Evolutionary conservation across 371 early-diverging fungal genomes (phyloP).

Genomic region (Circinella minor): DNA sequence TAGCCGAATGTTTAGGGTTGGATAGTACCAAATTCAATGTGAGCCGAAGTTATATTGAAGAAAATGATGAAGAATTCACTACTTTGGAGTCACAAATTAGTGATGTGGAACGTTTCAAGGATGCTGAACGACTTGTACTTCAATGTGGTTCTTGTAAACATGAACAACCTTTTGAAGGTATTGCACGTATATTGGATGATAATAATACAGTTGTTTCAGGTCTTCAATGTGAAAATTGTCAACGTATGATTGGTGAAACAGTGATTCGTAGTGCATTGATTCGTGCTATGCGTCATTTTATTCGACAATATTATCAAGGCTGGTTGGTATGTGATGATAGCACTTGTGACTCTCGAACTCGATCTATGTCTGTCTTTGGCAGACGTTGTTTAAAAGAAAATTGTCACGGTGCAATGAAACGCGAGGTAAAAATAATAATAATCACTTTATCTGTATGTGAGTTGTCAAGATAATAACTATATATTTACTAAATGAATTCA

Average conservation of each 20-base stretch:
- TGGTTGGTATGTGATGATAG: slow-evolving; percentile 82
- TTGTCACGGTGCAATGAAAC: slow-evolving; percentile 72
- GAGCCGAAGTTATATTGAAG: slow-evolving; percentile 15
- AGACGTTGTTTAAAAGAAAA: slow-evolving; percentile 67
- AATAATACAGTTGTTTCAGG: slow-evolving; percentile 29
- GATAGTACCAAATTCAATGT: slow-evolving; percentile 74
- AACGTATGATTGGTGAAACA: slow-evolving; percentile 31
- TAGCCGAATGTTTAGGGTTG: slow-evolving; percentile 85
- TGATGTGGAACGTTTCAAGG: slow-evolving; percentile 85
- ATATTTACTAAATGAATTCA: background rate
- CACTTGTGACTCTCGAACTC: slow-evolving; percentile 65
- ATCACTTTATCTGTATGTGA: background rate
- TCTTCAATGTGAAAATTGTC: slow-evolving; percentile 69
- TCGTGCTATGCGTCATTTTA: slow-evolving; percentile 63
- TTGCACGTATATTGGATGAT: slow-evolving; percentile 42
- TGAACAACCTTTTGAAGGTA: slow-evolving; percentile 56
- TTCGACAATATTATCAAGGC: slow-evolving; percentile 73
- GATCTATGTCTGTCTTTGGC: slow-evolving; percentile 76
- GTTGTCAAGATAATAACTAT: background rate
- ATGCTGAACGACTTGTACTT: slow-evolving; percentile 62
- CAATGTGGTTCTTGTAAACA: slow-evolving; percentile 73
- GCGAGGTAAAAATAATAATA: slow-evolving; percentile 59
- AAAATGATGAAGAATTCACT: slow-evolving; percentile 55
- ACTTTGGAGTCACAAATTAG: slow-evolving; percentile 85
- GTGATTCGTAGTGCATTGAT: slow-evolving; percentile 69